Base-by-base conservation (phyloP, 2,329 filamentous ascomycete species). In the Pleomassaria siparia region DNA sequence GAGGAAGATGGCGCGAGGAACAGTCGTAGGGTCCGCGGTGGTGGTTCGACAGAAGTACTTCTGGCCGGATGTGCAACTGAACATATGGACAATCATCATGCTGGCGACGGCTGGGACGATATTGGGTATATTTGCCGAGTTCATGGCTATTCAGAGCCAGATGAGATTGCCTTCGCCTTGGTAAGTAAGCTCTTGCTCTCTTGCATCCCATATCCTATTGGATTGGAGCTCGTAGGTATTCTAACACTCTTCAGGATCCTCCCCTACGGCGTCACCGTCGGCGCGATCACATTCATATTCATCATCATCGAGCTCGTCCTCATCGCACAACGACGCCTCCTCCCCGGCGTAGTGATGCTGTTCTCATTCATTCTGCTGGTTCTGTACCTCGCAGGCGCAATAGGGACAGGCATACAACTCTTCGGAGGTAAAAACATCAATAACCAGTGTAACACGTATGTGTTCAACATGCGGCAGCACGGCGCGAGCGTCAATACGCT, bases 41-140 rank as follows among this genome's bases (percentile, higher is more conserved):
- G 68, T 77, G 39, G 72, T 77, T 29, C 72, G 74, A 24, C 68
- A 77, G 55, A 75, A 77, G 59, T 85, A 85, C 72, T 80, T 78
- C 71, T 86, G 83, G 83, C 83, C 83, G 2, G 82, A 85, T 66
- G 73, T 80, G 40, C 82, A 85, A 59, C 75, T 86, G 55, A 85
- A 85, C 60, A 69, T 84, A 59, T 86, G 83, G 83, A 79, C 82
- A 44, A 78, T 85, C 56, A 73, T 84, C 55, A 83, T 85, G 64
- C 73, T 85, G 13, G 78, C 76, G 1, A 77, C 79, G 2, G 80
- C 80, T 10, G 76, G 79, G 21, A 77, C 78, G 43, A 77, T 83
- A 45, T 70, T 85, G 2, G 83, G 83, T 7, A 76, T 86, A 35
- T 84, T 81, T 59, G 77, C 80, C 15, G 77, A 78, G 67, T 84